Conservation (phyloP, 805 yeast genomes). For the Suhomyces prunicola region DNA sequence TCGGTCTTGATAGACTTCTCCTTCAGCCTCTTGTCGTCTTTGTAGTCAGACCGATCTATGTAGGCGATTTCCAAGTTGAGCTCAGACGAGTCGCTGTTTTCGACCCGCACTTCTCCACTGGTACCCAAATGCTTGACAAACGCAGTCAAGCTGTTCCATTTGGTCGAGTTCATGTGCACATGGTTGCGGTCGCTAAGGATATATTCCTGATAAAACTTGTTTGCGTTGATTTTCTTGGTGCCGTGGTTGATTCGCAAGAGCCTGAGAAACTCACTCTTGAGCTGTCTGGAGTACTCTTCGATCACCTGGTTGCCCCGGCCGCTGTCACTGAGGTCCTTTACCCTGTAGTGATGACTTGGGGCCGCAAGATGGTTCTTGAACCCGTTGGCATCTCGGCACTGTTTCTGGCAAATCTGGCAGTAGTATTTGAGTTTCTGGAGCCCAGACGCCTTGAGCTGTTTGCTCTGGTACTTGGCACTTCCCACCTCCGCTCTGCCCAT, state of each 20-base stretch:
- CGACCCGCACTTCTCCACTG: slow-evolving; percentile 54
- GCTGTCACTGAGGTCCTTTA: slow-evolving; percentile 32
- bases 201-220: slow-evolving; percentile 86
- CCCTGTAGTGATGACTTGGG: slow-evolving; percentile 67
- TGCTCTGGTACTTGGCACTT: slow-evolving; percentile 63
- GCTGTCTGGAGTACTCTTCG: slow-evolving; percentile 56
- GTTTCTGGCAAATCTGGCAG: slow-evolving; percentile 89
- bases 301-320: slow-evolving; percentile 48
- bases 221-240: slow-evolving; percentile 73
- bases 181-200: slow-evolving; percentile 74
- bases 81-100: slow-evolving; percentile 33
- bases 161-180: slow-evolving; percentile 87
- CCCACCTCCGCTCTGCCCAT: slow-evolving; percentile 40
- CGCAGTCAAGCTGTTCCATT: slow-evolving; percentile 66
- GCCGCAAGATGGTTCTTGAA: slow-evolving; percentile 84
- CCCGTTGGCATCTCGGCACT: slow-evolving; percentile 95
- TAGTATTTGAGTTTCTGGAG: slow-evolving; percentile 82
- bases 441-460: slow-evolving; percentile 77
- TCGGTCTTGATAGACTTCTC: slow-evolving; percentile 40
- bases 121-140: slow-evolving; percentile 62
- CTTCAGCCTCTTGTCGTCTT: slow-evolving; percentile 31
- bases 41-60: slow-evolving; percentile 23
- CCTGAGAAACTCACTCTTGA: slow-evolving; percentile 61
- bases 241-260: slow-evolving; percentile 72
- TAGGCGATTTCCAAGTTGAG: slow-evolving; percentile 32